These are phyloP conservation scores for Penicillium manginii DNA, from an alignment of 495 filamentous ascomycete genomes.

Conservation along the genomic window DNA sequence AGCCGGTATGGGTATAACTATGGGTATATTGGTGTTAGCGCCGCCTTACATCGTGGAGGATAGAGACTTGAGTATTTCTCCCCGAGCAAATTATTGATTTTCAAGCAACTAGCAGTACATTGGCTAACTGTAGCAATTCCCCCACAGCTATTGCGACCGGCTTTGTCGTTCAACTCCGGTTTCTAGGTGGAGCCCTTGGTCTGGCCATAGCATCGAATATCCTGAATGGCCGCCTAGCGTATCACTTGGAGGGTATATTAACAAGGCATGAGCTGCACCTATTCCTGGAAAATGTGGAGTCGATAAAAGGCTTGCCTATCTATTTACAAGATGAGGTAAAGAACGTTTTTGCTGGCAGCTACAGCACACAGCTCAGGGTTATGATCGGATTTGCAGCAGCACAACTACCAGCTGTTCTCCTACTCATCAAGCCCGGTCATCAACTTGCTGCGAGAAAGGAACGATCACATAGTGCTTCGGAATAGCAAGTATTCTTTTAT, in stretches of 20 bases:
- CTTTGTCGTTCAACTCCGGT: conserved; percentile 56
- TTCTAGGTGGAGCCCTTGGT: conserved; percentile 61
- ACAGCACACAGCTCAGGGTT: conserved; percentile 28
- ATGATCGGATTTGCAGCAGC: conserved; percentile 39
- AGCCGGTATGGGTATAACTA: conserved; percentile 44
- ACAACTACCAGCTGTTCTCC: conserved; percentile 25
- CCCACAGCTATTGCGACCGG: conserved; percentile 55
- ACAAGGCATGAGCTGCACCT: conserved; percentile 26
- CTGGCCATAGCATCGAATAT: conserved; percentile 47
- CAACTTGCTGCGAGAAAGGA: conserved; percentile 22
- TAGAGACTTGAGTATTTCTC: conserved; percentile 47
- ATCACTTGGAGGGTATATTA: conserved; percentile 24
- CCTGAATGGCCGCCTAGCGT: conserved; percentile 29
- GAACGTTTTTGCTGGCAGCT: conserved; percentile 26
- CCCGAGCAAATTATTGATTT: not conserved
- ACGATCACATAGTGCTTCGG: not conserved
- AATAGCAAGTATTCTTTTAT: not conserved
- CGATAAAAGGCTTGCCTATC: conserved; percentile 13
- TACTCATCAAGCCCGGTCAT: conserved; percentile 23
- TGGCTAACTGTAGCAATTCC: not conserved
- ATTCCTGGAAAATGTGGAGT: conserved; percentile 28
- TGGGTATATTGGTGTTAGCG: conserved; percentile 53
- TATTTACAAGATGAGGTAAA: conserved; percentile 21
- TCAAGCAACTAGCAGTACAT: not conserved
- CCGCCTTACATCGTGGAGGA: conserved; percentile 51